A percentile compares a stretch with the other conserved stretches of the same genome.
phyloP scores from a whole-genome alignment of 139 green algal species.

The Haematococcus sp. region DNA sequence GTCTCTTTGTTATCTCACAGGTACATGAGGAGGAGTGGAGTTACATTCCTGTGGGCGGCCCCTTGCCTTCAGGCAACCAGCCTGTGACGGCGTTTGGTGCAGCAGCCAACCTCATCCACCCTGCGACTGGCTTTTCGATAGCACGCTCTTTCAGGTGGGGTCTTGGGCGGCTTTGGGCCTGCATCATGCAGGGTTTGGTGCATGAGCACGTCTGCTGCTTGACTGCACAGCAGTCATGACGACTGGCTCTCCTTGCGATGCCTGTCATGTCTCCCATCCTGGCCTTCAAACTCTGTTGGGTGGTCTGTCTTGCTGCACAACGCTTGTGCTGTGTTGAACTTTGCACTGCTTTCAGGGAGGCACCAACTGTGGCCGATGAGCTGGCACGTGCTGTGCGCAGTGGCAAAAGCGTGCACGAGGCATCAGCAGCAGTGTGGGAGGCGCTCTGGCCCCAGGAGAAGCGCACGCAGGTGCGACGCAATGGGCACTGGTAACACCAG shows the following conservation, averaged over 20 bases:
- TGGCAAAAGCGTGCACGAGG: conserved; percentile 26
- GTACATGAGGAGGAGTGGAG: conserved; percentile 91
- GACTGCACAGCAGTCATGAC: too few relatives aligned
- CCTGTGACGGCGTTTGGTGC: conserved; percentile 78
- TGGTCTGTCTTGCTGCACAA: too few relatives aligned
- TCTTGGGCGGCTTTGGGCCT: too few relatives aligned
- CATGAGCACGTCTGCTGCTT: too few relatives aligned
- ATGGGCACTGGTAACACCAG: background rate
- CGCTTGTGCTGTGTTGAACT: too few relatives aligned
- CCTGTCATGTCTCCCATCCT: too few relatives aligned
- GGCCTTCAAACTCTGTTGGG: too few relatives aligned
- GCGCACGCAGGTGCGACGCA: conserved; percentile 61
- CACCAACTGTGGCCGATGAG: conserved; percentile 49
- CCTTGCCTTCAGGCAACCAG: conserved; percentile 65
- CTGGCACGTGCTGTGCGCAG: conserved; percentile 19
- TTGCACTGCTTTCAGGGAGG: conserved; percentile 35
- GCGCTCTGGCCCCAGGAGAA: conserved; percentile 82
- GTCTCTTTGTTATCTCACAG: too few relatives aligned
- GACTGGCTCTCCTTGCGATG: too few relatives aligned
- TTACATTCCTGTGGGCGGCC: conserved; percentile 90
- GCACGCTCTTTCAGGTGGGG: conserved; percentile 42
- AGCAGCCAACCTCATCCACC: conserved; percentile 78
- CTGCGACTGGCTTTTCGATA: conserved; percentile 60
- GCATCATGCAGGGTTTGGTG: too few relatives aligned
- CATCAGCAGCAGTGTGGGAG: conserved; percentile 66